Evolutionary conservation across 2,329 filamentous ascomycete species (phyloP).

Genomic region (Onygenales sp.): DNA sequence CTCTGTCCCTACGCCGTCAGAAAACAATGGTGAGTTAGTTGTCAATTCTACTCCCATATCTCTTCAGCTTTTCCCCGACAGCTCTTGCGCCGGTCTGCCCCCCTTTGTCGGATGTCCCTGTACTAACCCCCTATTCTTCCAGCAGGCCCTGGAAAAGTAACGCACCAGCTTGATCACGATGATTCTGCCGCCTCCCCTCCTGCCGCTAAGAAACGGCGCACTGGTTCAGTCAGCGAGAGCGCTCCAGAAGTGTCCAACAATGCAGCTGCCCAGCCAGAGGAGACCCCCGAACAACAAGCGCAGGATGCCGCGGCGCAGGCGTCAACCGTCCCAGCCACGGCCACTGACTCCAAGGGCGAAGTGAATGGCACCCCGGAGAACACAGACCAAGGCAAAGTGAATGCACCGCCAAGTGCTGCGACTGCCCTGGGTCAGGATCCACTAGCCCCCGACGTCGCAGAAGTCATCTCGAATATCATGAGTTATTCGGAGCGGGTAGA

Average conservation of each 20-base stretch:
- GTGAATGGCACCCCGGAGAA: constrained; percentile 20
- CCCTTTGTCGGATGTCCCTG: neutral
- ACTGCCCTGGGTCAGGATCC: constrained; percentile 19
- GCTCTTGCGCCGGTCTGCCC: neutral
- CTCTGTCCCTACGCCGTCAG: constrained; percentile 18
- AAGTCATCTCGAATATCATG: constrained; percentile 35
- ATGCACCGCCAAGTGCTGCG: constrained; percentile 4
- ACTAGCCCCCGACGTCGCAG: constrained; percentile 25
- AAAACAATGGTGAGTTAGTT: constrained; percentile 25
- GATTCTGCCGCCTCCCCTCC: constrained; percentile 23
- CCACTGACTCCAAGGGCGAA: constrained; percentile 8
- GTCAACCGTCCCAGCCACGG: neutral
- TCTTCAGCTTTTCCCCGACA: neutral
- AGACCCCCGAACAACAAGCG: constrained; percentile 7
- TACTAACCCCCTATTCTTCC: neutral
- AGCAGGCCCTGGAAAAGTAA: constrained; percentile 20
- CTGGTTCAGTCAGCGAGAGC: constrained; percentile 20
- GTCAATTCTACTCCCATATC: neutral
- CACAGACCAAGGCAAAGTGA: neutral
- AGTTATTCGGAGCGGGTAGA: constrained; percentile 34
- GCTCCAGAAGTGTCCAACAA: neutral
- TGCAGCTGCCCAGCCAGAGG: neutral
- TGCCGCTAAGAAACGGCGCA: constrained; percentile 32
- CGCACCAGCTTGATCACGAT: constrained; percentile 22
- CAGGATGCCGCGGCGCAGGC: constrained; percentile 1